phyloP scores from a whole-genome alignment of 257 asterid species.

The Scutellaria baicalensis region DNA sequence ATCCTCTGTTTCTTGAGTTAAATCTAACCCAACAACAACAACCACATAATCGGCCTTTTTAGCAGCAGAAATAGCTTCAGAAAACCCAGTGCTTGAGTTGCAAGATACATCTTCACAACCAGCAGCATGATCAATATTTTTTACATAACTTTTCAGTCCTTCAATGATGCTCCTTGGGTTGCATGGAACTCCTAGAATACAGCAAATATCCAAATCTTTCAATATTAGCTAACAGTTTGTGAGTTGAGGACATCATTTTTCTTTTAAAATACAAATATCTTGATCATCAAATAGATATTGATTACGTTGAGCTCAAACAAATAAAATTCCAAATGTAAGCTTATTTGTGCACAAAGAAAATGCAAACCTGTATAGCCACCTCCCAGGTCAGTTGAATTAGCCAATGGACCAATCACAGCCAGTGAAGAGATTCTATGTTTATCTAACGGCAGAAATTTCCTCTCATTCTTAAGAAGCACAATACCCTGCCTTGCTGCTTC shows the following conservation, averaged over 20 bases:
- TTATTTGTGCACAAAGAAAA: background rate
- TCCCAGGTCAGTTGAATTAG: conserved; percentile 60
- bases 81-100: conserved; percentile 50
- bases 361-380: conserved; percentile 76
- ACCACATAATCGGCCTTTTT: conserved; percentile 59
- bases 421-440: conserved; percentile 44
- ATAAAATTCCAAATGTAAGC: background rate
- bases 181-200: conserved; percentile 69
- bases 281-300: background rate
- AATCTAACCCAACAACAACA: conserved; percentile 76
- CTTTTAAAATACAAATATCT: background rate
- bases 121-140: conserved; percentile 42
- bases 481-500: conserved; percentile 87
- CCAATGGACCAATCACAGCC: conserved; percentile 80
- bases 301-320: background rate
- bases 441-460: conserved; percentile 55
- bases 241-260: background rate
- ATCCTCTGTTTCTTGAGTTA: conserved; percentile 85
- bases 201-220: background rate
- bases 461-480: conserved; percentile 78
- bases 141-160: conserved; percentile 41
- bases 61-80: conserved; percentile 54
- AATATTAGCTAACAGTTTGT: background rate
- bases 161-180: conserved; percentile 50
- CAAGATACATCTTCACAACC: conserved; percentile 74